Percentiles rank a stretch among this genome's conserved stretches.
Conservation (phyloP, 78 protist genomes). For the Cavenderia fasciculata region DNA sequence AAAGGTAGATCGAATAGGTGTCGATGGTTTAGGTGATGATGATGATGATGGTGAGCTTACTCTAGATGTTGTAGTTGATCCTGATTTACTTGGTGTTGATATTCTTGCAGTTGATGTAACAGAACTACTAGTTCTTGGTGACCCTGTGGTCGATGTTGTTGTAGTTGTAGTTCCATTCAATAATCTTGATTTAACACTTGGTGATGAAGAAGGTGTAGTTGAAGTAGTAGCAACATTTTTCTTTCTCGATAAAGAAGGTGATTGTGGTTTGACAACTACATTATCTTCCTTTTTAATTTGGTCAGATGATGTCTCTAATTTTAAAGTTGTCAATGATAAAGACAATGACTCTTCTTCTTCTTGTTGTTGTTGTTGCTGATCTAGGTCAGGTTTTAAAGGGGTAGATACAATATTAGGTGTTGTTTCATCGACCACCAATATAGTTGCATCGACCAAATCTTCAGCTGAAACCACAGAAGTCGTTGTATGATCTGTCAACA, state of each 20-base stretch:
- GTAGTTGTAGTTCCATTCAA: neutral
- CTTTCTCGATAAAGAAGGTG: neutral
- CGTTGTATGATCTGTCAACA: no score
- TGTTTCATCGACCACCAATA: no score
- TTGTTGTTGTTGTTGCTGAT: neutral
- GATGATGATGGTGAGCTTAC: slow-evolving; percentile 1
- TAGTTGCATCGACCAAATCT: no score
- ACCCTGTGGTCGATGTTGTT: neutral
- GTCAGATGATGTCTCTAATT: neutral
- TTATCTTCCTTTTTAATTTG: no score
- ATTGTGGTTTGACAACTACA: no score
- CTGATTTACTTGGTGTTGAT: slow-evolving; percentile 1
- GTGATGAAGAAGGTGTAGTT: slow-evolving; percentile 3
- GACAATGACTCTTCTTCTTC: neutral
- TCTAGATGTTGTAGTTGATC: neutral
- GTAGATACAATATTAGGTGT: no score
- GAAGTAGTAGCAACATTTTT: neutral
- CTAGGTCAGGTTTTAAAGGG: no score
- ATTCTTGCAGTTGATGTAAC: neutral
- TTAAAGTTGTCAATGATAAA: neutral
- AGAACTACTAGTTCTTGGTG: slow-evolving; percentile 4
- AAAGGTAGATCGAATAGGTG: no score
- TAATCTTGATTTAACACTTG: neutral
- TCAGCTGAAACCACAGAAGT: no score
- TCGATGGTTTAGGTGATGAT: slow-evolving; percentile 16